These are phyloP conservation scores for Cladosporium cucumerinum DNA, from an alignment of 2,329 filamentous ascomycete species.

Conservation along the genomic window DNA sequence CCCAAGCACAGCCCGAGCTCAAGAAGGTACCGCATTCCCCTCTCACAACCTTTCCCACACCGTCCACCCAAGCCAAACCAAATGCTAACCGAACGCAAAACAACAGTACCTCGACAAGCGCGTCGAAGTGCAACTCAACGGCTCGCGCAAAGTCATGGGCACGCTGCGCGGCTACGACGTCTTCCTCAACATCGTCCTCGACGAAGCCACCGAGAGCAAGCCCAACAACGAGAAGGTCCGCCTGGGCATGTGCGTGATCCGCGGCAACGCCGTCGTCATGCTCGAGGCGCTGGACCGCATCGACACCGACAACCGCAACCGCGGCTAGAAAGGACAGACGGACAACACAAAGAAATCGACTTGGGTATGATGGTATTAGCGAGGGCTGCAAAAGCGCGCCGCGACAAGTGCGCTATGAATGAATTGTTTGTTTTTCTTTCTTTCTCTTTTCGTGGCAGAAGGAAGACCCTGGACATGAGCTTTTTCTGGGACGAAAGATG, in stretches of 20 bases:
- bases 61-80: not conserved
- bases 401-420: not conserved
- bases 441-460: not conserved
- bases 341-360: not conserved
- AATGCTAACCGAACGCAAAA: not conserved
- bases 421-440: too few relatives aligned
- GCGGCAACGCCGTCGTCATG: slow-evolving; percentile 98
- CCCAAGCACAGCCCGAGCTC: slow-evolving; percentile 96
- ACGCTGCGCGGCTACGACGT: slow-evolving; percentile 96
- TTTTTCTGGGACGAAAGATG: not conserved
- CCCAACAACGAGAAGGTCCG: slow-evolving; percentile 83
- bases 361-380: not conserved
- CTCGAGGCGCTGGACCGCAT: slow-evolving; percentile 60
- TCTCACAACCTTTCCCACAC: not conserved
- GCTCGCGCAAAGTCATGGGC: slow-evolving; percentile 94
- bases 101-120: slow-evolving; percentile 96
- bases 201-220: slow-evolving; percentile 95
- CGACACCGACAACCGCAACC: slow-evolving; percentile 29
- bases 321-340: not conserved
- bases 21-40: slow-evolving; percentile 71
- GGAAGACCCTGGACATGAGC: not conserved
- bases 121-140: slow-evolving; percentile 95
- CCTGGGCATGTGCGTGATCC: slow-evolving; percentile 74
- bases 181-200: slow-evolving; percentile 95
- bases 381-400: not conserved